Evolutionary conservation across 805 yeast genomes (phyloP).

Genomic region (Ogataea nonfermentans): DNA sequence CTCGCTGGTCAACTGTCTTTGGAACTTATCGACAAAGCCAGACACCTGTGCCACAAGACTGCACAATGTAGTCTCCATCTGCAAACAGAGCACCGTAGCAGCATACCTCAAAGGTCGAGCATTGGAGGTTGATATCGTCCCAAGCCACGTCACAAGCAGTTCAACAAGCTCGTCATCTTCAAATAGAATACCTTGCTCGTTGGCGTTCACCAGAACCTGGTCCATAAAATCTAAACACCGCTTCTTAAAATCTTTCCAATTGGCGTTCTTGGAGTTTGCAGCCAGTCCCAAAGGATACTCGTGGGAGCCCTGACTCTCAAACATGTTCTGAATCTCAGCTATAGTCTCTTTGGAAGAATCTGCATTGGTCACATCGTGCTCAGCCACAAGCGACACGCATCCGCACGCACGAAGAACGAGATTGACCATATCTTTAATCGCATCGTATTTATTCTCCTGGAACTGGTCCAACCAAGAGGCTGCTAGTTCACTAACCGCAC

Average conservation of each 20-base stretch:
- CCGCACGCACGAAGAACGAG: slow-evolving; percentile 71
- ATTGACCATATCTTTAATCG: slow-evolving; percentile 65
- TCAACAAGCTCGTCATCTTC: slow-evolving; percentile 45
- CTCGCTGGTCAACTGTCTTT: slow-evolving; percentile 41
- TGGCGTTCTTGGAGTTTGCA: slow-evolving; percentile 43
- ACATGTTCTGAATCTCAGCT: slow-evolving; percentile 64
- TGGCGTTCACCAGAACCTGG: slow-evolving; percentile 48
- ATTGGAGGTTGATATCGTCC: slow-evolving; percentile 66
- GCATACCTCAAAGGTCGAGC: slow-evolving; percentile 70
- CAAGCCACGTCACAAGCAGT: slow-evolving; percentile 69
- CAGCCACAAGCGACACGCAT: slow-evolving; percentile 59
- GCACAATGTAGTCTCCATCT: slow-evolving; percentile 61
- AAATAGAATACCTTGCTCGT: slow-evolving; percentile 62
- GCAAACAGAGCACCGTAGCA: slow-evolving; percentile 57
- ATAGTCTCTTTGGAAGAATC: slow-evolving; percentile 68
- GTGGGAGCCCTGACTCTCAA: slow-evolving; percentile 58
- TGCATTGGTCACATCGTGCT: slow-evolving; percentile 61
- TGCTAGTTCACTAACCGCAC: slow-evolving; percentile 51
- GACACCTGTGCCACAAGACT: slow-evolving; percentile 41
- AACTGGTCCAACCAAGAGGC: slow-evolving; percentile 59
- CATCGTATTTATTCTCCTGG: slow-evolving; percentile 40
- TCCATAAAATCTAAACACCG: slow-evolving; percentile 57
- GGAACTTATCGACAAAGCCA: slow-evolving; percentile 40
- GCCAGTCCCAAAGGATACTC: slow-evolving; percentile 58
- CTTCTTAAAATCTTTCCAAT: slow-evolving; percentile 48